Conservation (phyloP, 1,284 basidiomycete genomes). For the Lentinula novae-zelandiae region DNA sequence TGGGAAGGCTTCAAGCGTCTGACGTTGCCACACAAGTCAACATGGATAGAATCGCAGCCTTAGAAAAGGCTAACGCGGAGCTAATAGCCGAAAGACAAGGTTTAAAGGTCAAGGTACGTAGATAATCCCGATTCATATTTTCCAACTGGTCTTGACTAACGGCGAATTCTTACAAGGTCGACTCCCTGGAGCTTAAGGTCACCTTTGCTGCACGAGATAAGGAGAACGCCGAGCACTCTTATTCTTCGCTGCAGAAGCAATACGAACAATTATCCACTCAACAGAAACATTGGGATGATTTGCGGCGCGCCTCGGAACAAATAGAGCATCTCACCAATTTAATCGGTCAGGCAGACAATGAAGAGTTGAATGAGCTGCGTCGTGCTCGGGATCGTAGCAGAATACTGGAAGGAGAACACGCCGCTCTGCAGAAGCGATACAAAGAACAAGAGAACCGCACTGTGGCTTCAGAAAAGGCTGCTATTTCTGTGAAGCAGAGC, state of each 20-base stretch:
- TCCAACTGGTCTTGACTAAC: slow-evolving; percentile 2
- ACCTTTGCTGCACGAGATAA: slow-evolving; percentile 57
- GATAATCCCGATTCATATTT: background rate
- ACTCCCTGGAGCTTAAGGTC: slow-evolving; percentile 54
- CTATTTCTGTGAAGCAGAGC: slow-evolving; percentile 55
- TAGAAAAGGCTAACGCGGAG: slow-evolving; percentile 60
- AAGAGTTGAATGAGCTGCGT: slow-evolving; percentile 67
- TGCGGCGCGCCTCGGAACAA: slow-evolving; percentile 64
- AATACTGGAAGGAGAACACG: slow-evolving; percentile 63
- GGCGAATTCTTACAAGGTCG: slow-evolving; percentile 40
- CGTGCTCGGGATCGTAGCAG: slow-evolving; percentile 62
- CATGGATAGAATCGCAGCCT: slow-evolving; percentile 52
- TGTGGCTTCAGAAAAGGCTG: slow-evolving; percentile 56
- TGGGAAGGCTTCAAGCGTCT: slow-evolving; percentile 65
- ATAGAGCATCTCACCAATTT: slow-evolving; percentile 60
- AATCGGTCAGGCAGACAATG: slow-evolving; percentile 60
- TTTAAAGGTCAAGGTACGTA: slow-evolving; percentile 55
- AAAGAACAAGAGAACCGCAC: slow-evolving; percentile 68
- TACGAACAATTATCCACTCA: slow-evolving; percentile 56
- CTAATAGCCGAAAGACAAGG: slow-evolving; percentile 48
- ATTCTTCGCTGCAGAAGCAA: slow-evolving; percentile 52
- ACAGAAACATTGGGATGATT: slow-evolving; percentile 67
- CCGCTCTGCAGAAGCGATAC: slow-evolving; percentile 62
- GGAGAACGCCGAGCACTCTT: slow-evolving; percentile 47
- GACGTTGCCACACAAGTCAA: slow-evolving; percentile 60